Base-by-base conservation (phyloP, 2,329 filamentous ascomycete species). In the Xylaria sp. region DNA sequence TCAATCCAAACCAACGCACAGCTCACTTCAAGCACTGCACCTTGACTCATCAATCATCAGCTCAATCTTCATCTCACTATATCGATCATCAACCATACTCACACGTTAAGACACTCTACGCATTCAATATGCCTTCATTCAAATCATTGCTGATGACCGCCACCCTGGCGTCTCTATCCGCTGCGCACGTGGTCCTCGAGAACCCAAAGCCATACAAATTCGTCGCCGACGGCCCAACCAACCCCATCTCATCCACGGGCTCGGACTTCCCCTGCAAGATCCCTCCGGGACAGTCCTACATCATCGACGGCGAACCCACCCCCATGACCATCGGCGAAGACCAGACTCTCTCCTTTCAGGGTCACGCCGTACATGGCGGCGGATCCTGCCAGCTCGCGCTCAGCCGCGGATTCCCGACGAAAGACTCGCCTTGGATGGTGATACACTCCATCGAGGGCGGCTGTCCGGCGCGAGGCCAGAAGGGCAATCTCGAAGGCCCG, bases 301-400 rank as follows among this genome's bases (percentile, higher is more conserved):
- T 83, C 13, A 81, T 83, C 28, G 78, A 82, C 15, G 78, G 79
- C 10, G 73, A 72, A 20, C 79, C 79, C 69, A 90, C 90, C 68
- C 76, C 81, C 4, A 89, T 91, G 83, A 82, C 84, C 6, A 83
- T 89, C 18, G 91, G 91, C 7, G 72, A 71, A 34, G 68, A 71
- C 52, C 68, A 73, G 54, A 66, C 46, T 1, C 58, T 68, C 7
- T 69, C 70, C 18, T 69, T 72, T 39, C 28, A n/a, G 3, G 67
- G 70, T 8, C 62, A 62, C 8, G 67, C 72, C 2, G 70, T 73
- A 3, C 70, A 94, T 72, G 91, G 91, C 28, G 92, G 92, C 67
- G 92, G 92, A 0, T 91, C 89, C 3, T 94, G 92, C 79, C 92
- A 94, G 76, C 83, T 94, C 74, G 87, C 87, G n/a, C 80, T 94